Evolutionary conservation across 2,329 filamentous ascomycete genomes (phyloP).

Genomic region (Rosellinia necatrix): DNA sequence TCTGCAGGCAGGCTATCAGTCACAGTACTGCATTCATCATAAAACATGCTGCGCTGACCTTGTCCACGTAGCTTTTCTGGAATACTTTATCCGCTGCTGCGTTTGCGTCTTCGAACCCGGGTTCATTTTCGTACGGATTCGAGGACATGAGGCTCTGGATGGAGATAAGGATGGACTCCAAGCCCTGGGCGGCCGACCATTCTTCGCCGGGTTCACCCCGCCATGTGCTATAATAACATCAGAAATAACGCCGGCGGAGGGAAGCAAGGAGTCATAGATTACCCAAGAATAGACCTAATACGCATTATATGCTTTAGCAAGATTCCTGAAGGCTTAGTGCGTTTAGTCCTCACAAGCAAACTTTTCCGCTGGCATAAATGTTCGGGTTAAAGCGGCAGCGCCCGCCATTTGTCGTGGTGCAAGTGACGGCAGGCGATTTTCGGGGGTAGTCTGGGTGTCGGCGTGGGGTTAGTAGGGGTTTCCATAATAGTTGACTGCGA

Average conservation of each 20-base stretch:
- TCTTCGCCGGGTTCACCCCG: conserved; percentile 86
- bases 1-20: conserved; percentile 57
- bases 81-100: conserved; percentile 70
- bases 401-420: conserved; percentile 86
- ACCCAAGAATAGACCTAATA: conserved; percentile 82
- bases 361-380: conserved; percentile 88
- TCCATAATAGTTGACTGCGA: neutral
- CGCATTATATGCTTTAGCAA: conserved; percentile 9
- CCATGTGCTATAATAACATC: conserved; percentile 72
- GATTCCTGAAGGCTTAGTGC: neutral
- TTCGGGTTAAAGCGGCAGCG: conserved; percentile 94
- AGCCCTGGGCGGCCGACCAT: conserved; percentile 94
- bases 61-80: conserved; percentile 76
- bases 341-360: conserved; percentile 77
- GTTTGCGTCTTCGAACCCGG: conserved; percentile 82
- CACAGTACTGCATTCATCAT: neutral
- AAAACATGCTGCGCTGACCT: conserved; percentile 56
- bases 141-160: conserved; percentile 95
- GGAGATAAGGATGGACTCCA: conserved; percentile 92
- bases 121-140: conserved; percentile 96
- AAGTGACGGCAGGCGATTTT: conserved; percentile 64
- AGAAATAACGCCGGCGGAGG: conserved; percentile 16
- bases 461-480: conserved; percentile 13
- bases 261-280: conserved; percentile 39
- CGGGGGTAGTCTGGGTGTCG: conserved; percentile 75